Evolutionary conservation across 1,284 basidiomycete species (phyloP).

Genomic region (Phellopilus nigrolimitatus): DNA sequence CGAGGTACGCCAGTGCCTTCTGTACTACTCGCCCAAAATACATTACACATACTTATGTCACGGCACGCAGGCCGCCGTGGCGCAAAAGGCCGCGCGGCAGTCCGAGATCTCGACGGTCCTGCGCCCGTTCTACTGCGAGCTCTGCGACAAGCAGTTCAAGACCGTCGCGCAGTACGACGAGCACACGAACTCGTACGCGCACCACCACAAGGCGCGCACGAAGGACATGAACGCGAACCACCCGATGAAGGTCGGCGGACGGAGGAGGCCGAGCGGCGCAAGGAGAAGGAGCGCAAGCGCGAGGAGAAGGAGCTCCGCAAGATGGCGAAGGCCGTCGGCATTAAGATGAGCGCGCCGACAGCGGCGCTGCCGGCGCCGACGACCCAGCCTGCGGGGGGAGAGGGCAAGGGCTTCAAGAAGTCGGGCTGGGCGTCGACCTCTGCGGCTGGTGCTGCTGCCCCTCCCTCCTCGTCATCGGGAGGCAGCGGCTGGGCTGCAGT

Average conservation of each 20-base stretch:
- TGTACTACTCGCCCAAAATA: neutral
- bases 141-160: conserved; percentile 81
- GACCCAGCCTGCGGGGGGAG: conserved; percentile 28
- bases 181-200: conserved; percentile 72
- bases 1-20: conserved; percentile 43
- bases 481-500: conserved; percentile 19
- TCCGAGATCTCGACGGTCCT: conserved; percentile 63
- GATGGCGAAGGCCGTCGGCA: conserved; percentile 71
- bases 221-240: conserved; percentile 68
- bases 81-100: conserved; percentile 59
- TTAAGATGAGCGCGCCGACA: conserved; percentile 59
- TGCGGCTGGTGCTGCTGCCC: conserved; percentile 18
- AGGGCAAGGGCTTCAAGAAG: conserved; percentile 42
- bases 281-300: conserved; percentile 76
- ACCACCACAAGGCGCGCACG: conserved; percentile 74
- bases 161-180: conserved; percentile 81
- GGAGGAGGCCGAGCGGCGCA: conserved; percentile 65
- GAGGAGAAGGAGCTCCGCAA: conserved; percentile 79
- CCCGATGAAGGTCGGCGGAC: conserved; percentile 44
- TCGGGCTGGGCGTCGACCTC: conserved; percentile 50
- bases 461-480: conserved; percentile 20
- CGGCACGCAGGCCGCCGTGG: conserved; percentile 52
- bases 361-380: conserved; percentile 27
- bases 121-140: conserved; percentile 68
- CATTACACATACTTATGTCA: too few species aligned